Conservation (phyloP, 2,329 filamentous ascomycete species). For the Colletotrichum sublineola region DNA sequence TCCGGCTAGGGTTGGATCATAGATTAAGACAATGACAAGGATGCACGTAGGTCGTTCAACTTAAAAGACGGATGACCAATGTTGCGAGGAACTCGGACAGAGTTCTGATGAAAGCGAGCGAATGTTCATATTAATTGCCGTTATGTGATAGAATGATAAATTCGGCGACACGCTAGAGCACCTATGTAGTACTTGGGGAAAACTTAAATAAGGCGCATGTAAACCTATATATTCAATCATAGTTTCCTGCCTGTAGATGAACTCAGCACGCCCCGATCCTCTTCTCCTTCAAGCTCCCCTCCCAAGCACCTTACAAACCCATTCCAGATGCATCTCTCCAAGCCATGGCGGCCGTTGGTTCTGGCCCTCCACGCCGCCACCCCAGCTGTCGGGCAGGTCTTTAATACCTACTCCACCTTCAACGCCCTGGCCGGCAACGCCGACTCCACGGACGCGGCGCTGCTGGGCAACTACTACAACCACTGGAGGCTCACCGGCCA, state of each 20-base stretch:
- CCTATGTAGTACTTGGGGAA: neutral
- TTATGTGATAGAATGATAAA: neutral
- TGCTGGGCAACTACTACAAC: slow-evolving; percentile 1
- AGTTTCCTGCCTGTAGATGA: neutral
- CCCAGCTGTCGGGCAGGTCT: neutral
- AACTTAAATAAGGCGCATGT: neutral
- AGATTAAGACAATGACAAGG: neutral
- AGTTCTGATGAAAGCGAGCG: neutral
- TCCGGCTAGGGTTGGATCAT: neutral
- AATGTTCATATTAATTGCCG: neutral
- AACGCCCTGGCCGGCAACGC: neutral
- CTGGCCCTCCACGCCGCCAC: neutral
- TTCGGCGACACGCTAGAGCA: neutral
- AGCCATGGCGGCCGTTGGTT: neutral
- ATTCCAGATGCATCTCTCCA: neutral
- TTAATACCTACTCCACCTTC: neutral
- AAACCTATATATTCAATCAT: neutral
- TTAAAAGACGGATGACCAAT: neutral
- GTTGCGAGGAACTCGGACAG: neutral
- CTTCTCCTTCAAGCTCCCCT: neutral
- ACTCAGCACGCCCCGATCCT: neutral
- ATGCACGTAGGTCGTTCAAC: neutral
- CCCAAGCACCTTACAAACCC: neutral
- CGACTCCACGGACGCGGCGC: neutral
- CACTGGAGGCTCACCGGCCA: neutral